Conservation (phyloP, 257 asterid species). For the Solanum paucissectum region DNA sequence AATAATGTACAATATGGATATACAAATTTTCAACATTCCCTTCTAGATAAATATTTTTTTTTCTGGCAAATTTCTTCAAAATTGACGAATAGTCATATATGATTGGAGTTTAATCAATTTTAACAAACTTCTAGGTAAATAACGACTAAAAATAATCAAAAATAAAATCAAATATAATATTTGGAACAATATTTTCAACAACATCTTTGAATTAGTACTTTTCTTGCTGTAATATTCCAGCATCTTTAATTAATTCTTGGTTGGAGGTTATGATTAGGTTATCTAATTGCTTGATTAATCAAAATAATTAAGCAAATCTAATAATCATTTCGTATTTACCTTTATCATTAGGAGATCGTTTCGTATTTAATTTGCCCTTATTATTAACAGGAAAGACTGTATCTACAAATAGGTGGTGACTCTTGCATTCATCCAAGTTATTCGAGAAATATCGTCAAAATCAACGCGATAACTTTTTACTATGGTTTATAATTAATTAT, state of each 20-base stretch:
- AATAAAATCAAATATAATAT: not conserved
- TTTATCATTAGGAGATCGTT: not conserved
- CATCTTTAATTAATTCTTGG: not conserved
- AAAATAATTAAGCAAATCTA: not conserved
- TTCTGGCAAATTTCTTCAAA: not conserved
- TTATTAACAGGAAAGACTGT: not conserved
- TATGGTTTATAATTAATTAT: not conserved
- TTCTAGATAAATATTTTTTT: not conserved
- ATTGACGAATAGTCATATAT: not conserved
- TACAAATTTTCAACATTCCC: not conserved
- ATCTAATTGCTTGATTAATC: not conserved
- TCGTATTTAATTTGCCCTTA: not conserved
- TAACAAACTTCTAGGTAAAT: not conserved
- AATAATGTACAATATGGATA: not conserved
- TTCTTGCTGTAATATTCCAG: not conserved
- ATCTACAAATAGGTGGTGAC: not conserved
- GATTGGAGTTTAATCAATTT: not conserved
- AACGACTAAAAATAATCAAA: not conserved
- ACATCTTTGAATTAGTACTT: not conserved
- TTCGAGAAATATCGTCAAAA: not conserved
- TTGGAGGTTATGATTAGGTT: not conserved
- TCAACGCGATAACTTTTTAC: not conserved
- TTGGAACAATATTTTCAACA: not conserved
- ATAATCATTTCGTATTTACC: not conserved
- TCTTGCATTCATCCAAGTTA: not conserved